Conservation (phyloP, 192 early-diverging fungal genomes). For the Ambispora gerdemannii region DNA sequence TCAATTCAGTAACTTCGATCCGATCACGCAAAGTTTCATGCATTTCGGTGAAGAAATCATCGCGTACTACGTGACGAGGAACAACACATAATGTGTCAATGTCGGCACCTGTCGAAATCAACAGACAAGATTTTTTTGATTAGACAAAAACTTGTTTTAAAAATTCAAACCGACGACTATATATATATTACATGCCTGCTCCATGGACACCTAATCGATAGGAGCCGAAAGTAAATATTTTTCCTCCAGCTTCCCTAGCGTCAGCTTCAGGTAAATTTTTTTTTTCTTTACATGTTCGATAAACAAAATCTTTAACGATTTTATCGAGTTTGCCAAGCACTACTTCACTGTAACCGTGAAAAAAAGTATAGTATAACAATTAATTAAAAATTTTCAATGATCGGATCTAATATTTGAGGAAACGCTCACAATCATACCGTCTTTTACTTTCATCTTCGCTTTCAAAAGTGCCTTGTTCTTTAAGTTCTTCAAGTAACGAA, state of each 20-base stretch:
- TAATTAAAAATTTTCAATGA: slow-evolving; percentile 17
- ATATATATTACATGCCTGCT: slow-evolving; percentile 52
- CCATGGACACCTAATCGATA: slow-evolving; percentile 95
- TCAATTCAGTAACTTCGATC: slow-evolving; percentile 82
- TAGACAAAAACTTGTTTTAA: not conserved
- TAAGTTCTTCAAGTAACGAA: slow-evolving; percentile 65
- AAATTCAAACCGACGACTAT: not conserved
- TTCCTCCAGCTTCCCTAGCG: slow-evolving; percentile 86
- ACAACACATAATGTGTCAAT: slow-evolving; percentile 97
- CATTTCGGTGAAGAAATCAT: slow-evolving; percentile 93
- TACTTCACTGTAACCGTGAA: slow-evolving; percentile 77
- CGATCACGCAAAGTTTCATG: slow-evolving; percentile 76
- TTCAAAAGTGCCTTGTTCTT: slow-evolving; percentile 80
- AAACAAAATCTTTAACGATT: slow-evolving; percentile 92
- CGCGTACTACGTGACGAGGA: slow-evolving; percentile 82
- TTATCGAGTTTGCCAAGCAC: slow-evolving; percentile 85
- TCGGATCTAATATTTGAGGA: slow-evolving; percentile 1
- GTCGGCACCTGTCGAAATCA: slow-evolving; percentile 70
- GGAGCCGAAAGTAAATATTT: slow-evolving; percentile 97
- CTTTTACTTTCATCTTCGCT: slow-evolving; percentile 77
- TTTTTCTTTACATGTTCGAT: slow-evolving; percentile 61
- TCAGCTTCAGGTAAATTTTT: slow-evolving; percentile 75
- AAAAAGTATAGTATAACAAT: no score
- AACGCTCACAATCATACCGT: slow-evolving; percentile 51
- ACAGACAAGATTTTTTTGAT: not conserved